phyloP scores from a whole-genome alignment of 345 rosid species.

The Eucalyptus dawsonii region DNA sequence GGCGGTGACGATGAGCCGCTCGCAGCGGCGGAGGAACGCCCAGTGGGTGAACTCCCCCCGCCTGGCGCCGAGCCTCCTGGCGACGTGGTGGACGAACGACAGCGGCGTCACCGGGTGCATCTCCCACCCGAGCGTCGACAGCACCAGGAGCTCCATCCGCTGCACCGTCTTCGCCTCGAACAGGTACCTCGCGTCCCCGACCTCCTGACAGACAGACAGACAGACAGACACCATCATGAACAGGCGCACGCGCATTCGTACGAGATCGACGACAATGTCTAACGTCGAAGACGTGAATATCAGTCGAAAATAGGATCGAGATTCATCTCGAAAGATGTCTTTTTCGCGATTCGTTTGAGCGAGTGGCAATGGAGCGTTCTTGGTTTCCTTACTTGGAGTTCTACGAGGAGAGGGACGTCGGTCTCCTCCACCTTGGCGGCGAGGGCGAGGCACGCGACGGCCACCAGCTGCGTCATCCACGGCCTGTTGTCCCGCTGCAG shows the following conservation, averaged over 20 bases:
- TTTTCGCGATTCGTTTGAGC: not conserved
- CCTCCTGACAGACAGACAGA: slow-evolving; percentile 27
- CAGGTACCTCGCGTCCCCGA: slow-evolving; percentile 51
- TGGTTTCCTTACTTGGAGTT: slow-evolving; percentile 57
- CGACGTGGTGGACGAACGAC: slow-evolving; percentile 67
- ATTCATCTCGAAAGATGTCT: not conserved
- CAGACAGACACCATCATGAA: not conserved
- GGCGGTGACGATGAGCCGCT: slow-evolving; percentile 44
- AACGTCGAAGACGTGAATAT: not conserved
- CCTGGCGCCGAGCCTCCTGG: slow-evolving; percentile 53
- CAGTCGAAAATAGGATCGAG: not conserved
- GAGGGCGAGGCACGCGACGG: slow-evolving; percentile 81
- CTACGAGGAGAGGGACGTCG: slow-evolving; percentile 67
- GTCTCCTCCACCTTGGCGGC: slow-evolving; percentile 97
- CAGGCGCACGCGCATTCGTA: not conserved
- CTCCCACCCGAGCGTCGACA: slow-evolving; percentile 77
- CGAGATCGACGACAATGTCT: not conserved
- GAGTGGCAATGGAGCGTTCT: not conserved
- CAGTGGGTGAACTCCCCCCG: not conserved
- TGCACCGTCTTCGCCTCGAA: slow-evolving; percentile 85
- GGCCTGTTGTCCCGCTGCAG: slow-evolving; percentile 49
- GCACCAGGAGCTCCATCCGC: slow-evolving; percentile 91
- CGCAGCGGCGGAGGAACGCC: slow-evolving; percentile 64
- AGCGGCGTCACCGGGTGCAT: slow-evolving; percentile 86
- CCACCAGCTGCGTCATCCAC: slow-evolving; percentile 86